Conservation (phyloP, 257 asterid species). For the Solanum appendiculatum region DNA sequence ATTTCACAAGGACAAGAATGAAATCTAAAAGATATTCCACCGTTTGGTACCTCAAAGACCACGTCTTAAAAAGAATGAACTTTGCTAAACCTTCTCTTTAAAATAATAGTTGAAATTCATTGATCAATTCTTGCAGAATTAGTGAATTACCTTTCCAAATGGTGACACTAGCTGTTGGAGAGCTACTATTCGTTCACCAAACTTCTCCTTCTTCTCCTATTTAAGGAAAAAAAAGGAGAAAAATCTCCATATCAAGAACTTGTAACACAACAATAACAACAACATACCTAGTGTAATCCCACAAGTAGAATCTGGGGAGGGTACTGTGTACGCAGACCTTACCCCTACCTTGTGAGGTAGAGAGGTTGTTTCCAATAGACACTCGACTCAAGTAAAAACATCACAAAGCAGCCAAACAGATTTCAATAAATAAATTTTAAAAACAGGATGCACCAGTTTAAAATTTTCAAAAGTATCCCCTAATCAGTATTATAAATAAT, state of each 20-base stretch:
- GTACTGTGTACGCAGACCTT: too few relatives aligned
- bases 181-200: constrained; percentile 66
- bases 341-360: too few relatives aligned
- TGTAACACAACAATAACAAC: too few relatives aligned
- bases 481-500: not conserved
- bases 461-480: not conserved
- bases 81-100: not conserved
- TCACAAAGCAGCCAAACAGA: too few relatives aligned
- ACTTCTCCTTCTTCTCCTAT: constrained; percentile 87
- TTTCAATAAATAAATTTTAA: too few relatives aligned
- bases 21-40: not conserved
- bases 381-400: too few relatives aligned
- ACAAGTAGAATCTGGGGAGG: too few relatives aligned
- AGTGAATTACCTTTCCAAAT: constrained; percentile 60
- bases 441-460: not conserved
- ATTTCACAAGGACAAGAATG: not conserved
- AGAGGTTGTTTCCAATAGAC: too few relatives aligned
- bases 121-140: not conserved
- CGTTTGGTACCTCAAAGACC: not conserved
- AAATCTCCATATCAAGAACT: not conserved
- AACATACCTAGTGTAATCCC: too few relatives aligned
- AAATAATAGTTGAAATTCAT: not conserved
- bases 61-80: not conserved
- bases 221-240: not conserved
- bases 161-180: constrained; percentile 97